Conservation (phyloP, 2,329 filamentous ascomycete genomes). For the Dryadomyces quercus-mongolicae region DNA sequence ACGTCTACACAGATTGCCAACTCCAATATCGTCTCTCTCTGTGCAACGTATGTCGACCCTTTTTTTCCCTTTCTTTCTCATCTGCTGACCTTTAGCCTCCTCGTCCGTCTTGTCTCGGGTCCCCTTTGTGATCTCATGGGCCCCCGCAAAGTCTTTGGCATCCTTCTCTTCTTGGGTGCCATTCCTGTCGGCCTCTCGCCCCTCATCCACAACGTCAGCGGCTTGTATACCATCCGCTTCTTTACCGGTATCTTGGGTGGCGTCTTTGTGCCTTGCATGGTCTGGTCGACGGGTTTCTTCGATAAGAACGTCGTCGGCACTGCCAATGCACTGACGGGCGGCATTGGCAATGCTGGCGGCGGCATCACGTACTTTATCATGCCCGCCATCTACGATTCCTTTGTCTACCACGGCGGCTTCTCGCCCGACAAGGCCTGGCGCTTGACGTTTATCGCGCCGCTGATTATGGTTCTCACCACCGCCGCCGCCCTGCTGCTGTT, state of each 20-base stretch:
- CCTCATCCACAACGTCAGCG: slow-evolving; percentile 53
- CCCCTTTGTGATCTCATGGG: slow-evolving; percentile 80
- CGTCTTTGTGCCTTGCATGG: slow-evolving; percentile 75
- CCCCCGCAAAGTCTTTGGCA: slow-evolving; percentile 67
- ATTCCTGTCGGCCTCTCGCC: slow-evolving; percentile 76
- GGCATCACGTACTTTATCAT: slow-evolving; percentile 91
- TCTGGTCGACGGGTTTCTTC: slow-evolving; percentile 88
- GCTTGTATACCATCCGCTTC: slow-evolving; percentile 64
- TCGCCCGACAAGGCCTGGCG: slow-evolving; percentile 64
- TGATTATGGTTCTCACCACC: slow-evolving; percentile 57
- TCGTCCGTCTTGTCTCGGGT: slow-evolving; percentile 67
- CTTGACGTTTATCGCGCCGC: slow-evolving; percentile 72
- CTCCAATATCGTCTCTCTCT: slow-evolving; percentile 78
- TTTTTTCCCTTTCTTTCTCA: background rate
- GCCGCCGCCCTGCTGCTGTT: slow-evolving; percentile 59
- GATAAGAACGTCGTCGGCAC: slow-evolving; percentile 87
- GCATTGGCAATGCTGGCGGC: slow-evolving; percentile 77
- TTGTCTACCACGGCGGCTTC: slow-evolving; percentile 48
- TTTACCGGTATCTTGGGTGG: slow-evolving; percentile 72
- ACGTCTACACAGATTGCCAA: slow-evolving; percentile 63
- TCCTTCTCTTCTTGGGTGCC: slow-evolving; percentile 62
- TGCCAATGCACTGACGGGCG: slow-evolving; percentile 74
- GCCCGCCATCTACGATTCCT: slow-evolving; percentile 76
- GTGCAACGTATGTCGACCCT: slow-evolving; percentile 43
- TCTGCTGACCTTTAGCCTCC: slow-evolving; percentile 31